Evolutionary conservation across 768 basidiomycete genomes (phyloP).

Genomic region (Arthromyces matolae): DNA sequence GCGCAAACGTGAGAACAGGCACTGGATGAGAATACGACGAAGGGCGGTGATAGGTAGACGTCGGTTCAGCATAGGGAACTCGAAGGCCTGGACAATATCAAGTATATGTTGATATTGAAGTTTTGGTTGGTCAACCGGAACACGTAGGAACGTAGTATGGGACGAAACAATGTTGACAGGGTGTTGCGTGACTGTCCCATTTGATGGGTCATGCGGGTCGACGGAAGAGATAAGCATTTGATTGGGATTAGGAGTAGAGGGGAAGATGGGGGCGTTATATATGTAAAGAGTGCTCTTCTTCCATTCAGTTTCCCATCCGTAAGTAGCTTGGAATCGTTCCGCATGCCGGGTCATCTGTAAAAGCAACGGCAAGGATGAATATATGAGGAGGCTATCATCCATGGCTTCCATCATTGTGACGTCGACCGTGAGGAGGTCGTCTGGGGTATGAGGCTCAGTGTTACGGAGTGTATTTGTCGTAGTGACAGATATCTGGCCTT

Average conservation of each 20-base stretch:
- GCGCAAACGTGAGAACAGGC: neutral
- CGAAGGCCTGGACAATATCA: neutral
- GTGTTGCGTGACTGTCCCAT: too few relatives aligned
- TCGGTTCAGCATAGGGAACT: too few relatives aligned
- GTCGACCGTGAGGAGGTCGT: neutral
- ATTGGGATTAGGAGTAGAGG: neutral
- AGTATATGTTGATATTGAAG: too few relatives aligned
- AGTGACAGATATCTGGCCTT: neutral
- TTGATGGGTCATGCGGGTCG: neutral
- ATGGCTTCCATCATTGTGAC: neutral
- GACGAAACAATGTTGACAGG: neutral
- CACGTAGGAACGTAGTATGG: neutral
- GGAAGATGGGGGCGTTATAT: neutral
- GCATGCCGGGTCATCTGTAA: too few relatives aligned
- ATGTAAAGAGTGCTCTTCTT: neutral
- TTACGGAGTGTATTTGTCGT: neutral
- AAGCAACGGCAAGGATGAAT: neutral
- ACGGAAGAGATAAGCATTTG: neutral
- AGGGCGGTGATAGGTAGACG: conserved; percentile 1
- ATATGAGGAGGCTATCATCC: neutral
- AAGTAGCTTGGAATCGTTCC: neutral
- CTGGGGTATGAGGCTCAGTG: conserved; percentile 1
- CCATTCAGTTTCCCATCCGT: neutral
- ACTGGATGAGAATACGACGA: neutral
- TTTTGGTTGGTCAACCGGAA: too few relatives aligned